A percentile compares a stretch with the other conserved stretches of the same genome.
phyloP scores from a whole-genome alignment of 352 stramenopile genomes.

The Pythium biforme region DNA sequence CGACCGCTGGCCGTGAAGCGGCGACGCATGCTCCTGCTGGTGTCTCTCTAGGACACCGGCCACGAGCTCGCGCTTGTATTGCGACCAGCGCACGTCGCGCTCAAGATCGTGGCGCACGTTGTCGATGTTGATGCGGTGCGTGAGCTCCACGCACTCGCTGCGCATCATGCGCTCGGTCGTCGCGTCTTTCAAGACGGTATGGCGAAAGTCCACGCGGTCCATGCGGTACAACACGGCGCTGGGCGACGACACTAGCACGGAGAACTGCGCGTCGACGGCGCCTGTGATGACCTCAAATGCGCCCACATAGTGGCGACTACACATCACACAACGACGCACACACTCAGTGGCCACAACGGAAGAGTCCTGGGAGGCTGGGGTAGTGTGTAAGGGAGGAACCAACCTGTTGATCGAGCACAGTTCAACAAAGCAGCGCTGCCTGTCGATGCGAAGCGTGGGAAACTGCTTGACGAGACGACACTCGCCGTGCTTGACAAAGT shows the following conservation, averaged over 20 bases:
- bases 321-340: not conserved
- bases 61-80: slow-evolving; percentile 56
- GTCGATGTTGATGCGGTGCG: slow-evolving; percentile 37
- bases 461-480: slow-evolving; percentile 65
- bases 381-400: not conserved
- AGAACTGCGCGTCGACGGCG: slow-evolving; percentile 43
- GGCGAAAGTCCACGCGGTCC: slow-evolving; percentile 67
- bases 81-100: slow-evolving; percentile 40
- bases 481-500: slow-evolving; percentile 65
- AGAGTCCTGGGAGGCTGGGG: not conserved
- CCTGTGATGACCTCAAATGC: slow-evolving; percentile 51
- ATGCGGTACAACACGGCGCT: slow-evolving; percentile 59
- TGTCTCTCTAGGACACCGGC: slow-evolving; percentile 35
- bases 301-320: slow-evolving; percentile 61
- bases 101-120: slow-evolving; percentile 50
- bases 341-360: not conserved
- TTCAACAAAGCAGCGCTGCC: slow-evolving; percentile 48
- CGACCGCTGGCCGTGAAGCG: slow-evolving; percentile 40
- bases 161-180: slow-evolving; percentile 47
- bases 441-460: slow-evolving; percentile 14
- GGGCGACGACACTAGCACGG: slow-evolving; percentile 59
- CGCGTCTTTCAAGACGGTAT: slow-evolving; percentile 56
- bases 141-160: slow-evolving; percentile 38
- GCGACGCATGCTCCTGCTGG: slow-evolving; percentile 34
- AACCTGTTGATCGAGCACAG: slow-evolving; percentile 54